Conservation (phyloP, 2,329 filamentous ascomycete genomes). For the Pseudocercospora crystallina region DNA sequence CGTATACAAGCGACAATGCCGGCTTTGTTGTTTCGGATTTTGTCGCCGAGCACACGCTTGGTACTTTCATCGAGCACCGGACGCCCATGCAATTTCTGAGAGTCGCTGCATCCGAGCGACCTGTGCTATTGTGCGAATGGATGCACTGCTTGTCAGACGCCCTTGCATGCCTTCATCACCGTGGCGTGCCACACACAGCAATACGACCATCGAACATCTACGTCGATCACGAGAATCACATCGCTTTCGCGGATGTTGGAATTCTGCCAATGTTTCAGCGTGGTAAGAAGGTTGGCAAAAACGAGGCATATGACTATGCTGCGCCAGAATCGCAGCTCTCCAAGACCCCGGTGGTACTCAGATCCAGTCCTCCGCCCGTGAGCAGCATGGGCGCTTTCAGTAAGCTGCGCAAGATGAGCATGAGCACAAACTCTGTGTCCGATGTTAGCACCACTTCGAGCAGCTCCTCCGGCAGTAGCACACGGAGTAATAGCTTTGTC, state of each 20-base stretch:
- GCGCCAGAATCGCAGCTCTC: constrained; percentile 64
- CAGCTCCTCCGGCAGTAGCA: constrained; percentile 31
- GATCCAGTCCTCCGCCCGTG: constrained; percentile 29
- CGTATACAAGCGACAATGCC: constrained; percentile 63
- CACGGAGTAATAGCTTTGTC: constrained; percentile 31
- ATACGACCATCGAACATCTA: constrained; percentile 71
- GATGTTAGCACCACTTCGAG: constrained; percentile 32
- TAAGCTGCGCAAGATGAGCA: constrained; percentile 34
- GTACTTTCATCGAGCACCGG: constrained; percentile 63
- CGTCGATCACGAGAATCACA: constrained; percentile 63
- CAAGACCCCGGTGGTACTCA: constrained; percentile 42
- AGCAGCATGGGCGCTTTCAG: constrained; percentile 31
- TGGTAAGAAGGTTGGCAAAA: constrained; percentile 59
- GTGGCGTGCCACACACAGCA: constrained; percentile 63
- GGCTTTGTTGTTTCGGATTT: constrained; percentile 69
- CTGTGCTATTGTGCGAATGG: constrained; percentile 67
- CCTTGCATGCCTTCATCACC: constrained; percentile 65
- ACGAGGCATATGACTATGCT: constrained; percentile 70
- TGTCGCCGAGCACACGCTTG: constrained; percentile 65
- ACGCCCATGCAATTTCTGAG: constrained; percentile 63
- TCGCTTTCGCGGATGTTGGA: constrained; percentile 66
- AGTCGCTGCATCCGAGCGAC: constrained; percentile 59
- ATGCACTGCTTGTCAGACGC: constrained; percentile 71
- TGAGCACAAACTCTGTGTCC: constrained; percentile 20
- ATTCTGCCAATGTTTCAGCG: constrained; percentile 50